Base-by-base conservation (phyloP, 306 rosid genomes). In the Fagus sylvatica region DNA sequence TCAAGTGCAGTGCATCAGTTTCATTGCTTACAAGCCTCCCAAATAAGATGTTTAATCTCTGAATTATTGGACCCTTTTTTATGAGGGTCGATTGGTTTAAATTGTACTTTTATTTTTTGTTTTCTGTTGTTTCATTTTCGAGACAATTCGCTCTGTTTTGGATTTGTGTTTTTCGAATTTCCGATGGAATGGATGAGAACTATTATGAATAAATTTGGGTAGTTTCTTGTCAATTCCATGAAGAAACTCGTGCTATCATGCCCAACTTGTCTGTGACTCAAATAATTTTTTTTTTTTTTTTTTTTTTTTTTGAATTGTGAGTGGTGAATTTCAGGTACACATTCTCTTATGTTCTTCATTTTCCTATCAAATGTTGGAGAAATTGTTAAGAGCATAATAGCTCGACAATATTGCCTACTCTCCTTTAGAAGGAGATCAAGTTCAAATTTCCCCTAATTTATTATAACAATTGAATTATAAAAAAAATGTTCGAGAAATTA, bases 1-100 rank as follows among this genome's bases (percentile, higher is more conserved):
- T 15, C 98, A 95, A 86, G 89, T 85, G 19, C 97, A 96, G 79
- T 89, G 96, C 89, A 82, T 89, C 82, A 91, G 96, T 82, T 91
- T 92, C 98, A 91, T 95, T 40, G 98, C 90, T 74, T 74, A 71
- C 97, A 89, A 74, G 90, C 96, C 98, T 0, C 2, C 62, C 77
- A 39, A 0, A 73, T 53, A 85, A 75, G 15, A 70, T 12, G 41
- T 10, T 30, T 6, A 17, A 17, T 53, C 53, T 66, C 69, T 73
- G 12, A 46, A 37, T 22, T 22, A 22, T 22, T 16, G 46, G 6
- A 22, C 43, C 69, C 55, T 57, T 79, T 79, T 76, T 72, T 55
- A 22, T 22, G 75, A 66, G 80, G 66, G 64, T 74, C 11, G 51
- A 70, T 69, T 56, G 70, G 71, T 37, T 79, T 75, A 71, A 16